Evolutionary conservation across 768 basidiomycete species (phyloP).

Genomic region (Podaxis sp.): DNA sequence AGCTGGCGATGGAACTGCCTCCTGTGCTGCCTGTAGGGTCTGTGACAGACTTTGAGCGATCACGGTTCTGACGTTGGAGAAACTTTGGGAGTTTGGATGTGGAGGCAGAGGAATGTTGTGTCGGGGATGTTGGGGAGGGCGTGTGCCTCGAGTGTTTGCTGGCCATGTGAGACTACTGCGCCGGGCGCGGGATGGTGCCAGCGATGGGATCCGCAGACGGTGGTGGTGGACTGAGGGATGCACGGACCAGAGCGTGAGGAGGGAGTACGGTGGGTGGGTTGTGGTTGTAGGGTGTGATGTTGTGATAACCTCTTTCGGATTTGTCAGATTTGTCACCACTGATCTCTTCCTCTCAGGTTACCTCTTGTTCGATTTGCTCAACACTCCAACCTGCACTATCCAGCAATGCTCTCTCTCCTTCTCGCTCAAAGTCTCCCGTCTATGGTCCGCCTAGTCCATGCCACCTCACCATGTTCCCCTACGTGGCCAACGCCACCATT

Average conservation of each 20-base stretch:
- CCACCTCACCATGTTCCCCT: no score
- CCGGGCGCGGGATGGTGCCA: no score
- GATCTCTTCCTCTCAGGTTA: not conserved
- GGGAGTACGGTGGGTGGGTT: not conserved
- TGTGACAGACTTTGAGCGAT: constrained; percentile 57
- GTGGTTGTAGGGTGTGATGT: not conserved
- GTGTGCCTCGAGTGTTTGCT: constrained; percentile 40
- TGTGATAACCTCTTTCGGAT: not conserved
- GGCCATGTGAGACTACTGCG: constrained; percentile 35
- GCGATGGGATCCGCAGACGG: no score
- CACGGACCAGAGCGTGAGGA: not conserved
- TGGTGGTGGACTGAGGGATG: not conserved
- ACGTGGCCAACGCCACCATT: no score
- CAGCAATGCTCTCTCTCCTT: no score
- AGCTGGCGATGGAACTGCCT: constrained; percentile 37
- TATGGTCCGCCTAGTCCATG: no score
- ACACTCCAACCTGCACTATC: no score
- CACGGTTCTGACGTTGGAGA: constrained; percentile 61
- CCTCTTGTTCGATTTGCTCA: no score
- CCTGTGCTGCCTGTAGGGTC: constrained; percentile 40
- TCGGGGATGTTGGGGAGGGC: constrained; percentile 25
- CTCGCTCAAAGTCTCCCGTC: no score
- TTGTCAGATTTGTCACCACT: not conserved
- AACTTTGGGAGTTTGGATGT: constrained; percentile 65
- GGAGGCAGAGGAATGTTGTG: constrained; percentile 27